A percentile compares a stretch with the other conserved stretches of the same genome.
phyloP scores from a whole-genome alignment of 495 filamentous ascomycete species.

The Xylaria castorea region DNA sequence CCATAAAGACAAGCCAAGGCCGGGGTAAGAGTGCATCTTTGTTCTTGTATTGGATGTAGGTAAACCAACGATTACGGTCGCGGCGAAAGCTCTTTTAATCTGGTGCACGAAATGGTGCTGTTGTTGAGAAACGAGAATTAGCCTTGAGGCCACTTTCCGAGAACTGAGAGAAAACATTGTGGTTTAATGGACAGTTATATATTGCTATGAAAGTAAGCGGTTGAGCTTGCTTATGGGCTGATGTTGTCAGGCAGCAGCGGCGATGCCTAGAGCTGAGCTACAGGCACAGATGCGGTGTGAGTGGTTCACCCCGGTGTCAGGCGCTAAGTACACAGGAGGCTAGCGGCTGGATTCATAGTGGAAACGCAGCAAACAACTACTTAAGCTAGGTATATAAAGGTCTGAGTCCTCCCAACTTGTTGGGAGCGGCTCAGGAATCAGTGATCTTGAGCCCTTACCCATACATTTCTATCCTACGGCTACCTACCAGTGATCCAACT shows the following conservation, averaged over 20 bases:
- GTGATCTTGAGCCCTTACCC: too few relatives aligned
- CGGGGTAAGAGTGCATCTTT: conserved; percentile 21
- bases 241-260: not conserved
- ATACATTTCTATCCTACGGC: too few relatives aligned
- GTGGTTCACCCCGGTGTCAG: too few relatives aligned
- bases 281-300: too few relatives aligned
- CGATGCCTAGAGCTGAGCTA: not conserved
- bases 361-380: too few relatives aligned
- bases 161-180: not conserved
- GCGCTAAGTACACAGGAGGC: too few relatives aligned
- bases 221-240: not conserved
- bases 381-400: too few relatives aligned
- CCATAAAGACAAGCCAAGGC: conserved; percentile 15
- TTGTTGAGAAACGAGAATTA: not conserved
- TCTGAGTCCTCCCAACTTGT: too few relatives aligned
- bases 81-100: not conserved
- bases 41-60: not conserved
- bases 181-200: not conserved
- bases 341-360: too few relatives aligned
- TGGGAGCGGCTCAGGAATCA: too few relatives aligned
- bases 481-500: too few relatives aligned
- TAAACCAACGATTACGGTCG: not conserved
- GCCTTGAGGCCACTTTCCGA: not conserved
- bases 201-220: not conserved
- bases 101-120: not conserved